Evolutionary conservation across 805 yeast genomes (phyloP).

Genomic region (Alloascoidea africana): DNA sequence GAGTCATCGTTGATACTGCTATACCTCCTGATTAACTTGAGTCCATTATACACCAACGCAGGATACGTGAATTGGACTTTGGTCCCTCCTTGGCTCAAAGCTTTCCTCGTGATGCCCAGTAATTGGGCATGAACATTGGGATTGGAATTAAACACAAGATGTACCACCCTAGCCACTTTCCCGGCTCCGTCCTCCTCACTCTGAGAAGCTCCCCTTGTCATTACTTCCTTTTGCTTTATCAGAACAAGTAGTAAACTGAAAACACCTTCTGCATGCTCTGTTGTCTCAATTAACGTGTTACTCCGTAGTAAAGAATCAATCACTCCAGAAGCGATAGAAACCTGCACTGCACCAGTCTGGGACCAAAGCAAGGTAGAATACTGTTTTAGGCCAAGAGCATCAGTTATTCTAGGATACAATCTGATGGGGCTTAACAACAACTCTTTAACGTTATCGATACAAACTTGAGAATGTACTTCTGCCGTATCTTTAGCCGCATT

Average conservation of each 20-base stretch:
- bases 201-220: conserved; percentile 9
- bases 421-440: conserved; percentile 19
- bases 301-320: conserved; percentile 36
- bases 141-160: conserved; percentile 38
- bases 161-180: conserved; percentile 53
- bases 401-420: conserved; percentile 13
- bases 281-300: conserved; percentile 21
- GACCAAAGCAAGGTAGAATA: conserved; percentile 39
- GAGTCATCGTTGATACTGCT: conserved; percentile 14
- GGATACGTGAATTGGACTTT: conserved; percentile 61
- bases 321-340: conserved; percentile 43
- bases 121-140: conserved; percentile 30
- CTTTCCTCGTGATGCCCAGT: conserved; percentile 27
- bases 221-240: conserved; percentile 22
- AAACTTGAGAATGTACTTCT: conserved; percentile 12
- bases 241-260: conserved; percentile 43
- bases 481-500: conserved; percentile 12
- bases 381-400: conserved; percentile 23
- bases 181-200: conserved; percentile 20
- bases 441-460: conserved; percentile 13
- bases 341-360: conserved; percentile 36
- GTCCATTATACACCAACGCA: conserved; percentile 46
- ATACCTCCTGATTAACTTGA: conserved; percentile 41
- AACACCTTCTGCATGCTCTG: conserved; percentile 40
- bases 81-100: conserved; percentile 34